These are phyloP conservation scores for Gossypium turneri DNA, from an alignment of 345 rosid genomes.

Conservation along the genomic window DNA sequence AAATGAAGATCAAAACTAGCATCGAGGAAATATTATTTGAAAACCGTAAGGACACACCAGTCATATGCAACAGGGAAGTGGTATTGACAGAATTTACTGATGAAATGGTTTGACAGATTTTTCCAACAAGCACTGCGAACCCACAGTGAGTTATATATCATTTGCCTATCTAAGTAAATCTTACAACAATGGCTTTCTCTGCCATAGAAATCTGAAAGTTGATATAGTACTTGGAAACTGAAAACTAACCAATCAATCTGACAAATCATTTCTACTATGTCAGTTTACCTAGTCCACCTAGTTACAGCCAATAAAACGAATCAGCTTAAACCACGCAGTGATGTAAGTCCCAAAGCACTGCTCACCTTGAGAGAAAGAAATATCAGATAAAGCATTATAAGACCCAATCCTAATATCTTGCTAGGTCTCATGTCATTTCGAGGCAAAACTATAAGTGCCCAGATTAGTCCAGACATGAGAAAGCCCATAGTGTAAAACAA, in stretches of 20 bases:
- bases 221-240: background rate
- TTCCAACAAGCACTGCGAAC: background rate
- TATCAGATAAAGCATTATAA: conserved; percentile 34
- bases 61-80: background rate
- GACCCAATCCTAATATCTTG: conserved; percentile 48
- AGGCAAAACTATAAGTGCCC: conserved; percentile 62
- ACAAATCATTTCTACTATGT: background rate
- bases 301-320: background rate
- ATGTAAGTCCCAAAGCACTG: conserved; percentile 35
- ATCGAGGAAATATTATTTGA: background rate
- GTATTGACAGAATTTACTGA: conserved; percentile 3
- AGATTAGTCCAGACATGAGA: conserved; percentile 54
- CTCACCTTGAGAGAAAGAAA: conserved; percentile 39
- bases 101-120: background rate
- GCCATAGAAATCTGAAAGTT: background rate
- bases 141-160: background rate
- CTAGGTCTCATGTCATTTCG: conserved; percentile 75
- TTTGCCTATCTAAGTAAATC: background rate
- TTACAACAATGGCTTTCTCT: background rate
- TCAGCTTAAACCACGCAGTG: conserved; percentile 23
- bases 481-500: conserved; percentile 68
- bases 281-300: background rate
- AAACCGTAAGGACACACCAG: background rate
- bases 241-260: background rate
- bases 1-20: background rate